Base-by-base conservation (phyloP, 345 rosid genomes). In the Viola odorata region DNA sequence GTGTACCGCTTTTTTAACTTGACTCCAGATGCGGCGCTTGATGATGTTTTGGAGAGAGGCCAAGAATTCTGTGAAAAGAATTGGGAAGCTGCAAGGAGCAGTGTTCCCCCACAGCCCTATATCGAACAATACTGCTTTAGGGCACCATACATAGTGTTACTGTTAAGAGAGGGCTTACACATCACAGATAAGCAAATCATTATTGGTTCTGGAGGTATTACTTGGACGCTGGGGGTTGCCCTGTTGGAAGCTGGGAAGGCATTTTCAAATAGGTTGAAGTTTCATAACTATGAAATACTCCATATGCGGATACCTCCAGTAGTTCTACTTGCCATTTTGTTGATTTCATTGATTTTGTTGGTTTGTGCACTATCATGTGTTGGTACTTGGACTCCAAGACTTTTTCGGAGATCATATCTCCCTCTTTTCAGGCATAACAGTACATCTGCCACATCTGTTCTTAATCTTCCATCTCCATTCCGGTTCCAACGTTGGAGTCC, bases 111-210 rank as follows among this genome's bases (percentile, higher is more conserved):
- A 7, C 99, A 94, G 76, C 99, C 99, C 17, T 94, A 86, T 78
- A 88, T 94, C 50, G 99, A 94, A 73, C 99, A 94, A 69, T 94
- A 94, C 81, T 90, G 99, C 80, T 94, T 94, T 75, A 82, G 99
- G 76, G 96, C 99, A 23, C 96, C 99, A 32, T 94, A 94, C 69
- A 79, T 85, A 54, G 96, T 85, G 59, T 85, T 76, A 41, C 54
- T 94, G 63, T 62, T 94, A 74, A 81, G 99, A 69, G 95, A 94
- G 77, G 99, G 99, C 53, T 82, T 94, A 67, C 96, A 88, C 70
- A 86, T 94, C 42, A 83, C 85, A 5, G 99, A 88, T 73, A 73
- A 64, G 47, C 91, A 86, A 60, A 70, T 90, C 60, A 70, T 83
- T 63, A 74, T 94, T 72, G 99, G 96, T 57, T 88, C 99, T 65